Conservation (phyloP, 2,329 filamentous ascomycete species). For the Talaromyces amestolkiae region DNA sequence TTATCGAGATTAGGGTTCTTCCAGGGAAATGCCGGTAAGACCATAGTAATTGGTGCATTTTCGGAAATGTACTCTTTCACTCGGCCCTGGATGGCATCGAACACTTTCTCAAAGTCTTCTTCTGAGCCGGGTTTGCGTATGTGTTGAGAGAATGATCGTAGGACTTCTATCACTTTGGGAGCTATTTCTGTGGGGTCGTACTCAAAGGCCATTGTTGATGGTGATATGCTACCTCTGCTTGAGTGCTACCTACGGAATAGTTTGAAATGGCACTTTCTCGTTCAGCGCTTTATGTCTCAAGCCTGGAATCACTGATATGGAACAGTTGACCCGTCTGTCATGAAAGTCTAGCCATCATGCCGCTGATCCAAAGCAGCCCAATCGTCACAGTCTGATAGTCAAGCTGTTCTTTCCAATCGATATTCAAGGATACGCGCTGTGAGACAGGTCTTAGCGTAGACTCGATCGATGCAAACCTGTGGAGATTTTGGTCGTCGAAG, state of each 20-base stretch:
- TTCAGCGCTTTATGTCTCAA: background rate
- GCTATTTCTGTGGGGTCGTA: background rate
- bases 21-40: constrained; percentile 32
- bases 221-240: background rate
- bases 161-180: constrained; percentile 5
- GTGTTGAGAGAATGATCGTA: constrained; percentile 2
- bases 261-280: background rate
- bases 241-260: background rate
- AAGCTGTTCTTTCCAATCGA: background rate
- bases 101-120: constrained; percentile 10
- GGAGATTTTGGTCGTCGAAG: background rate
- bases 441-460: background rate
- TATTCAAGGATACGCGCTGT: background rate
- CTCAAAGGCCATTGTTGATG: constrained; percentile 3
- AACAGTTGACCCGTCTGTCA: background rate
- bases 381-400: background rate
- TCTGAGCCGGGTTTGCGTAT: constrained; percentile 9
- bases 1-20: constrained; percentile 36
- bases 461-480: background rate
- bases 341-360: background rate
- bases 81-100: background rate
- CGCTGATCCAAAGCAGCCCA: background rate
- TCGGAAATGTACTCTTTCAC: constrained; percentile 5
- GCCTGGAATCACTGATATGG: background rate
- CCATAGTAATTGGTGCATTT: constrained; percentile 23